Percentiles rank a stretch among this genome's conserved stretches.
phyloP scores from a whole-genome alignment of 2,329 filamentous ascomycete genomes.

The Arachnomyces sp. region DNA sequence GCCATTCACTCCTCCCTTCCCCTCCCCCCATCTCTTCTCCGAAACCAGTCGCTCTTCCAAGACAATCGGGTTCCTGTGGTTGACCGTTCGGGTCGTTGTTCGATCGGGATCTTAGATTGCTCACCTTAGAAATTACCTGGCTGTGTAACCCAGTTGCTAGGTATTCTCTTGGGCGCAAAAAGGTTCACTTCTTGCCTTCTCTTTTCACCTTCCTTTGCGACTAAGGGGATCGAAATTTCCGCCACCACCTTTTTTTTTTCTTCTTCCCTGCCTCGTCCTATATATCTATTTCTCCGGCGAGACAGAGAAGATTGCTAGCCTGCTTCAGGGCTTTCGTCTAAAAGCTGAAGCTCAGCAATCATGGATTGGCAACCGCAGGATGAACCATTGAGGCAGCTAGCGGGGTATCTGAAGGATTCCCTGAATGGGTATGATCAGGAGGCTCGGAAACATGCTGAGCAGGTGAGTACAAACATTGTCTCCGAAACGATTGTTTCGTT shows the following conservation, averaged over 20 bases:
- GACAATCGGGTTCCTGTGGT: too few species aligned
- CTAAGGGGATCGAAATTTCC: not conserved
- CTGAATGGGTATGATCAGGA: conserved; percentile 73
- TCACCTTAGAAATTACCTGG: too few species aligned
- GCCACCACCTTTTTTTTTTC: not conserved
- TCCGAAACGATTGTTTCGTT: conserved; percentile 9
- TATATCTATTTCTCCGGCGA: conserved; percentile 1
- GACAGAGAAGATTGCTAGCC: not conserved
- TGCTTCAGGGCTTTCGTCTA: not conserved
- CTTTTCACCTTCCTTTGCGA: not conserved
- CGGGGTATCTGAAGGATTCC: conserved; percentile 83
- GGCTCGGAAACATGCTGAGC: conserved; percentile 82
- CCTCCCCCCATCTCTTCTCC: too few species aligned
- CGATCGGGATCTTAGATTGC: too few species aligned
- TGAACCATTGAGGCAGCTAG: conserved; percentile 82
- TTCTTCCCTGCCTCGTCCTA: not conserved
- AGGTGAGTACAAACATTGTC: conserved; percentile 49
- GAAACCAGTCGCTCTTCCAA: too few species aligned
- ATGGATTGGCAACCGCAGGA: conserved; percentile 93
- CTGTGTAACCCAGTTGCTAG: too few species aligned
- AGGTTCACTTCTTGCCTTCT: not conserved
- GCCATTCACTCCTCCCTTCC: too few species aligned
- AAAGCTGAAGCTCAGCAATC: conserved; percentile 18
- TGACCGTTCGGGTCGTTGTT: too few species aligned
- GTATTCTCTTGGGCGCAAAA: too few species aligned